A percentile compares a stretch with the other conserved stretches of the same genome.
Conservation (phyloP, 805 yeast species). For the Schizosaccharomyces osmophilus region DNA sequence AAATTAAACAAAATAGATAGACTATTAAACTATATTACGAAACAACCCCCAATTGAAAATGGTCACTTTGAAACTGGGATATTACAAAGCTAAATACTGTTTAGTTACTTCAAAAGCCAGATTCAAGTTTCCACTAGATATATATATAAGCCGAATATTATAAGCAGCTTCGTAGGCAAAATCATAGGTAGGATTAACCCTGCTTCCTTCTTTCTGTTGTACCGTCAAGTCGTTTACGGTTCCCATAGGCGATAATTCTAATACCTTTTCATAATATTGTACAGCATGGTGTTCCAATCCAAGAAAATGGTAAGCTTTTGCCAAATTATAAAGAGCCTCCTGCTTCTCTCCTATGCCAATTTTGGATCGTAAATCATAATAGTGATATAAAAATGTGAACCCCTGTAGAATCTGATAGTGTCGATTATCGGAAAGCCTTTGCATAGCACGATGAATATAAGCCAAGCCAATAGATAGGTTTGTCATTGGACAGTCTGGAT, state of each 20-base stretch:
- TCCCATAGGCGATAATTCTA: constrained; percentile 14
- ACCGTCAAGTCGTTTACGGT: constrained; percentile 2
- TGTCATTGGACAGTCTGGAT: constrained; percentile 55
- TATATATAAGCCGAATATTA: constrained; percentile 53
- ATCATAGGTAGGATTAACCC: constrained; percentile 19
- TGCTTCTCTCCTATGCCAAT: constrained; percentile 25
- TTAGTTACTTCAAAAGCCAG: not conserved
- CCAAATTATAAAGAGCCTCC: constrained; percentile 65
- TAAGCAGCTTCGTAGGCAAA: constrained; percentile 64
- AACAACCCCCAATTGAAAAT: constrained; percentile 20
- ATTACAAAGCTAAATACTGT: not conserved
- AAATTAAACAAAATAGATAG: too few species aligned
- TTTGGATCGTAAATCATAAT: constrained; percentile 25
- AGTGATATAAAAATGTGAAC: constrained; percentile 49
- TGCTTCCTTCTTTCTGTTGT: constrained; percentile 21
- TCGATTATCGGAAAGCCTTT: constrained; percentile 61
- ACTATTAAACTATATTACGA: too few species aligned
- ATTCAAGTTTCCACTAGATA: constrained; percentile 36
- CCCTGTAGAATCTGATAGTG: constrained; percentile 80
- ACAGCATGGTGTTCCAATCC: constrained; percentile 57
- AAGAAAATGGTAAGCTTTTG: constrained; percentile 59
- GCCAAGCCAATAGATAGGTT: constrained; percentile 52
- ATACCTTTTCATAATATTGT: constrained; percentile 44
- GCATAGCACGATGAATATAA: constrained; percentile 76
- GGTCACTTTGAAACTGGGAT: constrained; percentile 25